phyloP scores from a whole-genome alignment of 2,329 filamentous ascomycete genomes.

The Hypomyces perniciosus region DNA sequence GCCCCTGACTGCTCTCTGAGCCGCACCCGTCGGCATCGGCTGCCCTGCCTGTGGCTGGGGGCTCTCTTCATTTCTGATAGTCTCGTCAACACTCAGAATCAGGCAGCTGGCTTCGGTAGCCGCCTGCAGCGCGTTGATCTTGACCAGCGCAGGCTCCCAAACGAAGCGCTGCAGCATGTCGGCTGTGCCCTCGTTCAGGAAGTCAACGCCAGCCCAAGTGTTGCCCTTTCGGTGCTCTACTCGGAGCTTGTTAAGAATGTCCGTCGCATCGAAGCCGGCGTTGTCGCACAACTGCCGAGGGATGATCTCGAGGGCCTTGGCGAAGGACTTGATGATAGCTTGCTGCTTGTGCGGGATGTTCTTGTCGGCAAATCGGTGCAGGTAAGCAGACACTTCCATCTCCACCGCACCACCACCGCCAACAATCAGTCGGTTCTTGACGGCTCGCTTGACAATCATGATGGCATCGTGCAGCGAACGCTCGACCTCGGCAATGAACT shows the following conservation, averaged over 20 bases:
- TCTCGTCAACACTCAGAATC: constrained; percentile 96
- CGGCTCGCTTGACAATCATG: constrained; percentile 98
- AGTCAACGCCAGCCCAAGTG: constrained; percentile 94
- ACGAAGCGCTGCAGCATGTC: constrained; percentile 96
- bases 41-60: constrained; percentile 74
- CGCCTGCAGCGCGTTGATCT: constrained; percentile 94
- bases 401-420: constrained; percentile 90
- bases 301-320: constrained; percentile 94
- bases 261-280: constrained; percentile 94
- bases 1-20: constrained; percentile 79
- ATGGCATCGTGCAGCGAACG: constrained; percentile 97
- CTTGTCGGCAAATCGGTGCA: constrained; percentile 88
- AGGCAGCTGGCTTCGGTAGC: constrained; percentile 92
- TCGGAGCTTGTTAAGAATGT: constrained; percentile 92
- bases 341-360: constrained; percentile 94
- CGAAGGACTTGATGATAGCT: constrained; percentile 94
- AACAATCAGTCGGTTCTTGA: constrained; percentile 91
- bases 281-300: constrained; percentile 97
- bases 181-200: constrained; percentile 81
- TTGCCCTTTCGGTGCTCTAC: constrained; percentile 94
- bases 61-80: constrained; percentile 96
- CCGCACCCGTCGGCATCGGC: constrained; percentile 72
- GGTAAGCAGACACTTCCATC: constrained; percentile 94
- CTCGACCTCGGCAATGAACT: constrained; percentile 98
- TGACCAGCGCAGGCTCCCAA: constrained; percentile 94